Base-by-base conservation (phyloP, 805 yeast species). In the Brettanomyces nanus region DNA sequence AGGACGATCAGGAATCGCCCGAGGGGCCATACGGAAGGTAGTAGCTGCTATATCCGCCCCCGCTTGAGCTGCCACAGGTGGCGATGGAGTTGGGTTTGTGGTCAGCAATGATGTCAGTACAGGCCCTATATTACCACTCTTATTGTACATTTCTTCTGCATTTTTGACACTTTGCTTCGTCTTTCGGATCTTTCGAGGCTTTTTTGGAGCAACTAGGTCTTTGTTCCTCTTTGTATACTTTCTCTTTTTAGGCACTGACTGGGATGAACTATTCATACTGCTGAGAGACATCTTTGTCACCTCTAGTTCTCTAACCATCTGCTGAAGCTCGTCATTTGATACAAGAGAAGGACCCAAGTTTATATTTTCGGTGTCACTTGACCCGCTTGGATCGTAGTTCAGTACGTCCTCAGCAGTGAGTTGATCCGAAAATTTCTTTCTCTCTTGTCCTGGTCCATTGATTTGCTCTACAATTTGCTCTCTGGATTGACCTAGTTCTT, bases 171-270 rank as follows among this genome's bases (percentile, higher is more conserved):
- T 13, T 3, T 33, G 22, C 28, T 21, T 22, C 18, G 28, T 18
- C 19, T 23, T 33, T 13, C 30, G 14, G 3, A 11, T 13, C 19
- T 33, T 33, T 21, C 28, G 13, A 5, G 28, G 18, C 29, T 33
- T 33, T 11, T 33, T 22, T n/a, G 29, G 29, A 13, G 29, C 30
- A 22, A 23, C 18, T 22, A 21, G 30, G 11, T 33, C 36, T 21
- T 33, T 25, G 19, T 33, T 33, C 19, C 20, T 21, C 29, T 33
- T 33, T 7, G 28, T 25, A 19, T 22, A 22, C 19, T 33, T 33
- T 33, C 28, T 33, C 21, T 33, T 33, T 19, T 33, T 31, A 23
- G 10, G 26, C 7, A 23, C 26, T 11, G 7, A 11, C 11, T 23
- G 10, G 26, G 10, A 7, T 9, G 26, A 11, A 9, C 11, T 23